Base-by-base conservation (phyloP, 805 yeast species). In the Zygotorulaspora florentina region DNA sequence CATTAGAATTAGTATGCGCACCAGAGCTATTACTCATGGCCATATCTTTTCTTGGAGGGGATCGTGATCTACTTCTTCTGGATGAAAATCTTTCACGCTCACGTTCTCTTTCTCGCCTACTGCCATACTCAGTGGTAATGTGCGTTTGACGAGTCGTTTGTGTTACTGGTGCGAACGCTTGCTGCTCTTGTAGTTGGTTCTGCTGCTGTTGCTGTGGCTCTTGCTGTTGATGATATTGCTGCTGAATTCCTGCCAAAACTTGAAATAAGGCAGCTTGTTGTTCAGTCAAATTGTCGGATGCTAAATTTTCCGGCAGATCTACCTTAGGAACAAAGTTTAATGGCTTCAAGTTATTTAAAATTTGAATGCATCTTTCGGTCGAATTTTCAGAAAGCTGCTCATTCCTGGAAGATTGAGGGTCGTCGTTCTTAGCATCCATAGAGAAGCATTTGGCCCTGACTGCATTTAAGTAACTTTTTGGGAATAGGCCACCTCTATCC, bases 401-500 rank as follows among this genome's bases (percentile, higher is more conserved):
- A 23, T 79, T 84, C 2, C 84, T 84, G 31, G 93, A 91, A 3
- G 95, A 83, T 8, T 81, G 75, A 12, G 88, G 70, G 40, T 55
- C 59, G 16, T 58, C 62, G 27, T 47, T 17, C 13, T 58, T 56
- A 26, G 31, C 42, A 20, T 52, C 53, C 58, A 59, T 52, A 8
- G 60, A 50, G 58, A 83, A 85, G 63, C 77, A 77, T 59, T 77
- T 81, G 10, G 72, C 65, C 61, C 82, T 77, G 47, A 87, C 75
- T 15, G 74, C 62, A 37, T 73, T 66, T 45, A 93, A 70, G 27
- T 74, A 68, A 34, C 73, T 72, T 35, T 77, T 76, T 45, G 73
- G 72, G 68, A 93, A 91, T 12, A 96, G 85, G 35, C 79, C 80
- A 30, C 89, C 84, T 53, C 87, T 81, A 55, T 81, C 87, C 99